phyloP scores from a whole-genome alignment of 768 basidiomycete species.

The Tylopilus sp. region DNA sequence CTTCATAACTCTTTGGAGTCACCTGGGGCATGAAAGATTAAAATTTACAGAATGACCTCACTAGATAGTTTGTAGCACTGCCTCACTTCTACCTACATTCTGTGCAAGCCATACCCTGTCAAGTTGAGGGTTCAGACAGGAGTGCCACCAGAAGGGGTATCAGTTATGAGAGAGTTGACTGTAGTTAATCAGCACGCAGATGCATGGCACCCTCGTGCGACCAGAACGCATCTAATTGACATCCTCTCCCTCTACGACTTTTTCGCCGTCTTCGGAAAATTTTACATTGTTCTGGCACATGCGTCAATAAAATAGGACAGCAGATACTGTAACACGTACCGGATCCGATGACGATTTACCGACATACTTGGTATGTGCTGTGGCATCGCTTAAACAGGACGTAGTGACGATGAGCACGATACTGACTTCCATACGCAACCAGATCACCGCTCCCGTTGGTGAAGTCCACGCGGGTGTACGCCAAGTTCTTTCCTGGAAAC shows the following conservation, averaged over 20 bases:
- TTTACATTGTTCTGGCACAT: slow-evolving; percentile 64
- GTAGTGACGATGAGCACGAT: no score
- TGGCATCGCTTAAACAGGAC: background rate
- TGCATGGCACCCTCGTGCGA: background rate
- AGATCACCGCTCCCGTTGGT: slow-evolving; percentile 58
- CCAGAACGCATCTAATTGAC: slow-evolving; percentile 7
- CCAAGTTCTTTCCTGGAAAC: slow-evolving; percentile 66
- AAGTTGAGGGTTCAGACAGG: no score
- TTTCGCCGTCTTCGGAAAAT: slow-evolving; percentile 77
- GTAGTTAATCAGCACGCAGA: background rate
- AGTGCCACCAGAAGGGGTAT: no score
- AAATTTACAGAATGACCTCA: no score
- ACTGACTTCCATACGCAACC: slow-evolving; percentile 79
- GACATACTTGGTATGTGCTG: slow-evolving; percentile 85
- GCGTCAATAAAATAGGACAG: background rate
- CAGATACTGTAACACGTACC: slow-evolving; percentile 22
- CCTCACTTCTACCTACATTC: no score
- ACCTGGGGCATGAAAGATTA: no score
- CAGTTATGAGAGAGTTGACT: no score
- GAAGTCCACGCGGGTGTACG: slow-evolving; percentile 81
- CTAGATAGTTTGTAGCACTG: no score
- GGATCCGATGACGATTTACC: slow-evolving; percentile 56
- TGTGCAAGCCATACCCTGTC: no score
- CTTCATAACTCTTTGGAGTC: no score
- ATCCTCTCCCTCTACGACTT: slow-evolving; percentile 52